Conservation (phyloP, 192 early-diverging fungal genomes). For the Mortierella antarctica region DNA sequence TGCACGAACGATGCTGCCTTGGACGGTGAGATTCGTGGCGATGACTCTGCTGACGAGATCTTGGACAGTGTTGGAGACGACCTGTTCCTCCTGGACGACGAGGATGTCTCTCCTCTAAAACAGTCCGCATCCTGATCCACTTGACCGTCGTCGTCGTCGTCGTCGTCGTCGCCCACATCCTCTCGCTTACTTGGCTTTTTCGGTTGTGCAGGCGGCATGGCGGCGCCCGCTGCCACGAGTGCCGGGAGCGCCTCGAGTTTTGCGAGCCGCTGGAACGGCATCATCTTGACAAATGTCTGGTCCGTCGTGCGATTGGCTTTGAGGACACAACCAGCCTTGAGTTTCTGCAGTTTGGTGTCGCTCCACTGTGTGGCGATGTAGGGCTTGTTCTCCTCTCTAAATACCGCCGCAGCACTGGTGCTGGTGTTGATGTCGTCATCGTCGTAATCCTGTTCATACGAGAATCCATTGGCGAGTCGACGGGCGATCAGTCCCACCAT, state of each 20-base stretch:
- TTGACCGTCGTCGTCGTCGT: too few relatives aligned
- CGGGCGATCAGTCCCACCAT: slow-evolving; percentile 81
- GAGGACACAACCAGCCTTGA: slow-evolving; percentile 33
- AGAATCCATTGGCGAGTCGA: slow-evolving; percentile 58
- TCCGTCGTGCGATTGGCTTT: slow-evolving; percentile 32
- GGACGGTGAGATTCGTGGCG: too few relatives aligned
- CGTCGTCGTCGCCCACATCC: too few relatives aligned
- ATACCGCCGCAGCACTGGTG: not conserved
- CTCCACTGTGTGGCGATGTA: slow-evolving; percentile 22
- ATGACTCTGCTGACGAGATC: too few relatives aligned
- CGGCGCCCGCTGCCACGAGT: not conserved
- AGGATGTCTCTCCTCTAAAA: too few relatives aligned
- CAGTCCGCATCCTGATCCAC: too few relatives aligned
- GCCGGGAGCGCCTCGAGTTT: slow-evolving; percentile 9
- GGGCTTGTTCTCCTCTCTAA: slow-evolving; percentile 12
- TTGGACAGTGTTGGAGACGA: too few relatives aligned
- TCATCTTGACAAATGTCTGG: slow-evolving; percentile 23
- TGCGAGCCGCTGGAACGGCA: slow-evolving; percentile 24
- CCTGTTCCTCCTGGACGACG: too few relatives aligned
- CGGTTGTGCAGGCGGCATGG: not conserved
- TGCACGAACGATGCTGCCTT: too few relatives aligned
- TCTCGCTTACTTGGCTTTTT: too few relatives aligned
- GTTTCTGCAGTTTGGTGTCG: slow-evolving; percentile 3
- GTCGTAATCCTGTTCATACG: not conserved
- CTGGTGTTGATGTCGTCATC: not conserved